Evolutionary conservation across 2,329 filamentous ascomycete genomes (phyloP).

Genomic region (Sporothrix brasiliensis): DNA sequence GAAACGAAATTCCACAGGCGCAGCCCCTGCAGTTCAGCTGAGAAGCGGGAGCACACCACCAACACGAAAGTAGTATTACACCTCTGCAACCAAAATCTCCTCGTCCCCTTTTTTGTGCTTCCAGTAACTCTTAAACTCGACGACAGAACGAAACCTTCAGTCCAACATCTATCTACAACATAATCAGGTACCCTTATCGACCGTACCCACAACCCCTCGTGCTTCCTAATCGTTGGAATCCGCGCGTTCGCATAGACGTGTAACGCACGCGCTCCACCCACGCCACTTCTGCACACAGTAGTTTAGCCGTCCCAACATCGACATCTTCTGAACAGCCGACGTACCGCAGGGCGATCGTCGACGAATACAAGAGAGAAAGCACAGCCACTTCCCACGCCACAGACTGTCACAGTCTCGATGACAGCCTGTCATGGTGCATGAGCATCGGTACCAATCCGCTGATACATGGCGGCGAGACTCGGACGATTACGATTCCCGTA

Average conservation of each 20-base stretch:
- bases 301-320: not conserved
- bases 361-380: not conserved
- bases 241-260: constrained; percentile 1
- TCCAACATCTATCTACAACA: not conserved
- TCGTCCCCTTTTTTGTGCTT: not conserved
- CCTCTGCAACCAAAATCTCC: not conserved
- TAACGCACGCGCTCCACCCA: not conserved
- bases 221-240: no score
- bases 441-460: not conserved
- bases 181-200: not conserved
- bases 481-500: constrained; percentile 18
- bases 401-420: constrained; percentile 2
- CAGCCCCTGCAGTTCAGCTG: not conserved
- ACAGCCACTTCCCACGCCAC: not conserved
- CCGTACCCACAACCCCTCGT: not conserved
- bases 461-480: constrained; percentile 14
- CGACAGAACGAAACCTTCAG: not conserved
- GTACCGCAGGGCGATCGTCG: not conserved
- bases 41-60: not conserved
- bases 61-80: not conserved
- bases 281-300: constrained; percentile 5
- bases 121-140: not conserved
- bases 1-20: not conserved
- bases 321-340: not conserved
- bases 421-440: constrained; percentile 1